Percentiles rank a stretch among this genome's conserved stretches.
Evolutionary conservation across 192 early-diverging fungal species (phyloP).

Genomic region (Coemansia sp.): DNA sequence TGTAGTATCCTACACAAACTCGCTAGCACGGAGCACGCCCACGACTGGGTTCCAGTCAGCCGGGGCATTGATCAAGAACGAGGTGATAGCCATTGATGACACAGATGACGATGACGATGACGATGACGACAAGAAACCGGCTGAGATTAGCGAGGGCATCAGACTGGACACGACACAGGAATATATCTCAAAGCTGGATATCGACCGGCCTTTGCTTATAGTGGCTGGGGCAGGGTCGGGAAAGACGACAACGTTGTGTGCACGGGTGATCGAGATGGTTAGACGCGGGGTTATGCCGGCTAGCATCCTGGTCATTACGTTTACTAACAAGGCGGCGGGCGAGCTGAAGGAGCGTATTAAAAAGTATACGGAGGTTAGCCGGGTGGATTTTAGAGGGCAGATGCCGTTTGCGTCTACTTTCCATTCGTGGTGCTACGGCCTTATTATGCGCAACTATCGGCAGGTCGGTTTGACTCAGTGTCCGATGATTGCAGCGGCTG

Average conservation of each 20-base stretch:
- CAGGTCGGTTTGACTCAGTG: conserved; percentile 11
- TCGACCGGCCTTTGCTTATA: conserved; percentile 40
- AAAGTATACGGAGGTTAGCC: conserved; percentile 16
- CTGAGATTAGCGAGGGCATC: not conserved
- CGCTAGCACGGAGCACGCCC: not conserved
- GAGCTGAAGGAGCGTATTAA: conserved; percentile 42
- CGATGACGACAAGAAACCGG: not conserved
- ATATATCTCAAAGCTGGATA: conserved; percentile 36
- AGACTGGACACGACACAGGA: conserved; percentile 31
- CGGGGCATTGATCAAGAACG: not conserved
- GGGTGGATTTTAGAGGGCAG: not conserved
- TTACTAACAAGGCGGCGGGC: conserved; percentile 52
- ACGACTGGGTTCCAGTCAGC: conserved; percentile 6
- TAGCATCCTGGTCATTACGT: conserved; percentile 49
- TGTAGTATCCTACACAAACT: conserved; percentile 37
- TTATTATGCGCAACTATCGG: conserved; percentile 19
- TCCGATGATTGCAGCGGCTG: conserved; percentile 33
- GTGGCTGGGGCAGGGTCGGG: conserved; percentile 51
- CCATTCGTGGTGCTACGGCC: conserved; percentile 48
- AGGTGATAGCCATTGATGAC: not conserved
- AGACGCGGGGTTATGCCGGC: conserved; percentile 22
- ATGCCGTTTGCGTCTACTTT: conserved; percentile 48
- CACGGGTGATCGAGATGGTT: conserved; percentile 46
- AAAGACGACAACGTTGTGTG: conserved; percentile 49
- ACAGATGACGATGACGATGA: not conserved